Conservation (phyloP, 2,329 filamentous ascomycete genomes). For the Exserohilum rostratum region DNA sequence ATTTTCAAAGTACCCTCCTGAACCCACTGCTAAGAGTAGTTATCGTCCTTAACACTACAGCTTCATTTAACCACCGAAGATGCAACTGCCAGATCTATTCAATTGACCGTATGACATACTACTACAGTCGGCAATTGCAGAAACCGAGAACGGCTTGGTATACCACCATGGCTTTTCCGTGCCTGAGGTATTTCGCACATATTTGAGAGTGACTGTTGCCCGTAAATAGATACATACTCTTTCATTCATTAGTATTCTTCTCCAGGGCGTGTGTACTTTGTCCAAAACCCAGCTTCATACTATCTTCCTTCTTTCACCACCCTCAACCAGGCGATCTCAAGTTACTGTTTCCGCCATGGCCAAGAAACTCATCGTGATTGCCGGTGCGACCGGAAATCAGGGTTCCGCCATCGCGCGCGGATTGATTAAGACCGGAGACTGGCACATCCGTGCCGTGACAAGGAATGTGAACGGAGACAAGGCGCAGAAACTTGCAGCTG, state of each 20-base stretch:
- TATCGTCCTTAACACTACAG: not conserved
- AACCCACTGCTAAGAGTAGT: not conserved
- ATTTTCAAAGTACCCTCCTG: constrained; percentile 1
- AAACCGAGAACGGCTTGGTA: not conserved
- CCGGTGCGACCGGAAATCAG: constrained; percentile 39
- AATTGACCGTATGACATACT: not conserved
- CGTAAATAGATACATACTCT: not conserved
- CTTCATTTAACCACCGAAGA: constrained; percentile 4
- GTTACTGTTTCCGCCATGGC: constrained; percentile 31
- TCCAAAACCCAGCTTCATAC: not conserved
- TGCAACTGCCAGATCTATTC: not conserved
- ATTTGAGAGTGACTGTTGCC: not conserved
- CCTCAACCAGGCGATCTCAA: not conserved
- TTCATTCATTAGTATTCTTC: not conserved
- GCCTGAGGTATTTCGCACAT: not conserved
- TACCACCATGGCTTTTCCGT: not conserved
- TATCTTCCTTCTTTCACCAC: not conserved
- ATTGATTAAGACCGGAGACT: constrained; percentile 53
- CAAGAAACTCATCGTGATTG: constrained; percentile 33
- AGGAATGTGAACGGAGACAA: constrained; percentile 36
- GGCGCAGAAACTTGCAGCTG: constrained; percentile 27
- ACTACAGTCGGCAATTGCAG: not conserved
- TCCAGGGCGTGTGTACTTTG: not conserved
- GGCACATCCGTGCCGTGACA: constrained; percentile 59
- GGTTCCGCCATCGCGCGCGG: constrained; percentile 29